Evolutionary conservation across 495 filamentous ascomycete genomes (phyloP).

Genomic region (Aspergillus panamensis): DNA sequence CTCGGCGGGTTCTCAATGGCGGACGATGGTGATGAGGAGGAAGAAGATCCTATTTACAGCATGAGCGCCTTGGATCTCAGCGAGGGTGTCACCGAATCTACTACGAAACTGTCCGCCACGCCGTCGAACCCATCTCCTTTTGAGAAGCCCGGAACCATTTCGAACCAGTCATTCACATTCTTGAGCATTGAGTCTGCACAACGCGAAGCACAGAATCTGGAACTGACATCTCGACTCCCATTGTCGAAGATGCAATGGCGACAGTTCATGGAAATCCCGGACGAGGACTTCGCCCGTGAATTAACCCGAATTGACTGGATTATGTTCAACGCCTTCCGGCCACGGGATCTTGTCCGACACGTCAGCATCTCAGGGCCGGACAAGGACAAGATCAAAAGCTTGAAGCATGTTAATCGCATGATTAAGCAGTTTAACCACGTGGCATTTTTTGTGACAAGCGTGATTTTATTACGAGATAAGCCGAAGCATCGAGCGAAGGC

Average conservation of each 20-base stretch:
- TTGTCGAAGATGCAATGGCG: slow-evolving; percentile 80
- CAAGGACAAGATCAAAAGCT: slow-evolving; percentile 72
- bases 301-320: slow-evolving; percentile 95
- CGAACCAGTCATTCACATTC: slow-evolving; percentile 46
- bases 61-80: slow-evolving; percentile 44
- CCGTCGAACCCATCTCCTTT: slow-evolving; percentile 40
- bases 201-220: slow-evolving; percentile 62
- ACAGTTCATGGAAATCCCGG: slow-evolving; percentile 71
- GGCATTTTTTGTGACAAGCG: slow-evolving; percentile 84
- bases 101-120: slow-evolving; percentile 41
- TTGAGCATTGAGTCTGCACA: slow-evolving; percentile 68
- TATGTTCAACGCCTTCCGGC: slow-evolving; percentile 94
- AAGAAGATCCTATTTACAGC: slow-evolving; percentile 43
- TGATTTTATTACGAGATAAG: slow-evolving; percentile 90
- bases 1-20: slow-evolving; percentile 27
- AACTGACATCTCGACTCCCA: slow-evolving; percentile 54
- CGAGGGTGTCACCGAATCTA: slow-evolving; percentile 37
- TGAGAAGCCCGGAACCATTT: slow-evolving; percentile 38
- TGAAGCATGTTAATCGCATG: slow-evolving; percentile 88
- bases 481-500: slow-evolving; percentile 88
- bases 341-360: slow-evolving; percentile 87
- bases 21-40: slow-evolving; percentile 33
- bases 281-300: slow-evolving; percentile 83
- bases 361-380: slow-evolving; percentile 68
- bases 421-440: slow-evolving; percentile 95